phyloP scores from a whole-genome alignment of 495 filamentous ascomycete genomes.

The Neurospora terricola region DNA sequence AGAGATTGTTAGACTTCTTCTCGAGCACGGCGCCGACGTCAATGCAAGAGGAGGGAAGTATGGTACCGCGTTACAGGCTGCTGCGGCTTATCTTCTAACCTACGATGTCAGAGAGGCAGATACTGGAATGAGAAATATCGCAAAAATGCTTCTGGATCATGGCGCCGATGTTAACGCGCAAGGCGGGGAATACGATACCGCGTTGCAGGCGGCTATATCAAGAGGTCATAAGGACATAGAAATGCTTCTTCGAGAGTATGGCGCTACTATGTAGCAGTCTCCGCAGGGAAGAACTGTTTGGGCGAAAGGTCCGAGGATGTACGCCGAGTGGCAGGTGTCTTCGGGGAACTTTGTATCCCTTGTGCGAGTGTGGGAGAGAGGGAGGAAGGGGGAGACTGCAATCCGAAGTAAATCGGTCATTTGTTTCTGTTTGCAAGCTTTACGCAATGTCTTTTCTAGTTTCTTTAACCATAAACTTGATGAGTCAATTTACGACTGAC shows the following conservation, averaged over 20 bases:
- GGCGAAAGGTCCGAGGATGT: not conserved
- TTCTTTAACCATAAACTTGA: too few species aligned
- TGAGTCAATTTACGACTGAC: too few species aligned
- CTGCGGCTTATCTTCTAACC: too few species aligned
- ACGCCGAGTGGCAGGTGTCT: not conserved
- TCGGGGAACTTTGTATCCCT: not conserved
- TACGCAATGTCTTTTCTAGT: too few species aligned
- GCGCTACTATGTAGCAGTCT: constrained; percentile 4
- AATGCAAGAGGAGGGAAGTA: constrained; percentile 12
- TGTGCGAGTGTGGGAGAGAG: too few species aligned
- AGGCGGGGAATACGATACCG: constrained; percentile 11
- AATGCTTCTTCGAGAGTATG: constrained; percentile 14
- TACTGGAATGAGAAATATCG: not conserved
- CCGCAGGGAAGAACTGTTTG: not conserved
- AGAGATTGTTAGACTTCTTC: not conserved
- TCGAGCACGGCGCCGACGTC: constrained; percentile 13
- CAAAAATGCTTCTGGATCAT: constrained; percentile 1
- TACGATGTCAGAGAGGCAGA: too few species aligned
- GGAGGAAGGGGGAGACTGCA: not conserved
- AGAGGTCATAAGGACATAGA: constrained; percentile 11
- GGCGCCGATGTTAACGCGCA: constrained; percentile 17
- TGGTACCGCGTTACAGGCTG: not conserved
- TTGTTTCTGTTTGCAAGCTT: too few species aligned
- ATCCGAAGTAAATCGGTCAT: not conserved
- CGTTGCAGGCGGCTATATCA: constrained; percentile 13